Evolutionary conservation across 306 rosid genomes (phyloP).

Genomic region (Quercus rubra): DNA sequence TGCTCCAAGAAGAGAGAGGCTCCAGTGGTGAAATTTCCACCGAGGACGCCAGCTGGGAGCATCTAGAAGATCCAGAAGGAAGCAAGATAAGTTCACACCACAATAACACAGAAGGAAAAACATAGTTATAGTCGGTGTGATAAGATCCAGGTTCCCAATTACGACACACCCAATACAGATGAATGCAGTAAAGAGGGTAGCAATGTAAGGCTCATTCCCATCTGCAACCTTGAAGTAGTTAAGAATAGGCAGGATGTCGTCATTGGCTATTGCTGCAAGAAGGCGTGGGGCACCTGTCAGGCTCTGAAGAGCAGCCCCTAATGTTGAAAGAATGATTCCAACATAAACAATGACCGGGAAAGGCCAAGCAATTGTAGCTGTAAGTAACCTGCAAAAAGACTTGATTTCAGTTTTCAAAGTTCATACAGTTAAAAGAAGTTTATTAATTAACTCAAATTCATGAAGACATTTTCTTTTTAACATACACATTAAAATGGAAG

Average conservation of each 20-base stretch:
- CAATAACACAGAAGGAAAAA: conserved; percentile 93
- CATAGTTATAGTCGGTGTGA: conserved; percentile 98
- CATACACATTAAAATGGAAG: not conserved
- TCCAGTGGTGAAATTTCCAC: conserved; percentile 99
- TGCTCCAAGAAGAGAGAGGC: conserved; percentile 94
- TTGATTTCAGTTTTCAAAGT: conserved; percentile 24
- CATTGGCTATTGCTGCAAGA: conserved; percentile 99
- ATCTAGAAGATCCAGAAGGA: conserved; percentile 97
- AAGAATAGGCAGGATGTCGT: conserved; percentile 89
- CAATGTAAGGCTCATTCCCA: conserved; percentile 80
- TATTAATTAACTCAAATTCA: not conserved
- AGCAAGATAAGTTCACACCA: conserved; percentile 99
- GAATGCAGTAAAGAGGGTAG: conserved; percentile 89
- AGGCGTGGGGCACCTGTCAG: conserved; percentile 98
- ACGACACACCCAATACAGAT: conserved; percentile 88
- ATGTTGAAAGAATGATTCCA: conserved; percentile 94
- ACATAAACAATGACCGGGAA: conserved; percentile 85
- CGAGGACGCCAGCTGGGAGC: conserved; percentile 99
- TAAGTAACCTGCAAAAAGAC: conserved; percentile 78
- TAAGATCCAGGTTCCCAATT: conserved; percentile 98
- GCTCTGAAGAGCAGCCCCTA: conserved; percentile 99
- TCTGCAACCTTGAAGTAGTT: conserved; percentile 88
- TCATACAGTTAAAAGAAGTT: not conserved
- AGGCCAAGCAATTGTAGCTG: conserved; percentile 98
- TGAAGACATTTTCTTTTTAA: not conserved